phyloP scores from a whole-genome alignment of 1,284 basidiomycete genomes.

The Ustilago vetiveriae region DNA sequence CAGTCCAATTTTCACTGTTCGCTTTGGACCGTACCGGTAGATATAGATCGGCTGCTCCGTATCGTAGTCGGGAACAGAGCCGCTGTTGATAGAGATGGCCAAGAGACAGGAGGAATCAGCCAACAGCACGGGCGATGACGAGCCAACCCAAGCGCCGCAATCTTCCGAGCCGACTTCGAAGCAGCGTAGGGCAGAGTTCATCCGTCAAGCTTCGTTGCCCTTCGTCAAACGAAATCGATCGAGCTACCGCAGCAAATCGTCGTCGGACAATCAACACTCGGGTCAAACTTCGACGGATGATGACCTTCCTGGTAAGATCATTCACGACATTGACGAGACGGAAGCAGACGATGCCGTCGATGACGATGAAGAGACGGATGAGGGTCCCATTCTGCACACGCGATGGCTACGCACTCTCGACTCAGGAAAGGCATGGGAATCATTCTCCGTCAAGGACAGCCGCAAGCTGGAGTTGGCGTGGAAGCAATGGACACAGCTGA shows the following conservation, averaged over 20 bases:
- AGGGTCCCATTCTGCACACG: slow-evolving; percentile 30
- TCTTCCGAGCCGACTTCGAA: slow-evolving; percentile 26
- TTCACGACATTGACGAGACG: slow-evolving; percentile 22
- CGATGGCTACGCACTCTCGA: slow-evolving; percentile 38
- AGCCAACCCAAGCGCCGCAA: slow-evolving; percentile 2
- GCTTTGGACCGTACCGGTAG: too few relatives aligned
- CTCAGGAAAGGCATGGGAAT: slow-evolving; percentile 35
- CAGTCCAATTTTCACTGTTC: too few relatives aligned
- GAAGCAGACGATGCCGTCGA: slow-evolving; percentile 20
- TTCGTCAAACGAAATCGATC: slow-evolving; percentile 29
- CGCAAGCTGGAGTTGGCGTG: slow-evolving; percentile 38
- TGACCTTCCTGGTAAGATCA: slow-evolving; percentile 8
- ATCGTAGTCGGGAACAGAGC: not conserved
- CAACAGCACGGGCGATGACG: slow-evolving; percentile 24
- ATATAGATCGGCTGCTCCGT: not conserved
- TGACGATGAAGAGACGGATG: slow-evolving; percentile 10
- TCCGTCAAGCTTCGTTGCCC: slow-evolving; percentile 41
- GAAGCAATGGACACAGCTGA: slow-evolving; percentile 31
- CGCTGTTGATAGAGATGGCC: slow-evolving; percentile 7
- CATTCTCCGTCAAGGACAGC: slow-evolving; percentile 40
- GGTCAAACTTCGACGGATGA: slow-evolving; percentile 15
- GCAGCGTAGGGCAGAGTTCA: slow-evolving; percentile 37
- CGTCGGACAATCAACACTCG: slow-evolving; percentile 16
- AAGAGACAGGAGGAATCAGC: slow-evolving; percentile 10
- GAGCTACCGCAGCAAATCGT: slow-evolving; percentile 18